Percentiles rank a stretch among this genome's conserved stretches.
Conservation (phyloP, 805 yeast genomes). For the Pichia gijzeniarum region DNA sequence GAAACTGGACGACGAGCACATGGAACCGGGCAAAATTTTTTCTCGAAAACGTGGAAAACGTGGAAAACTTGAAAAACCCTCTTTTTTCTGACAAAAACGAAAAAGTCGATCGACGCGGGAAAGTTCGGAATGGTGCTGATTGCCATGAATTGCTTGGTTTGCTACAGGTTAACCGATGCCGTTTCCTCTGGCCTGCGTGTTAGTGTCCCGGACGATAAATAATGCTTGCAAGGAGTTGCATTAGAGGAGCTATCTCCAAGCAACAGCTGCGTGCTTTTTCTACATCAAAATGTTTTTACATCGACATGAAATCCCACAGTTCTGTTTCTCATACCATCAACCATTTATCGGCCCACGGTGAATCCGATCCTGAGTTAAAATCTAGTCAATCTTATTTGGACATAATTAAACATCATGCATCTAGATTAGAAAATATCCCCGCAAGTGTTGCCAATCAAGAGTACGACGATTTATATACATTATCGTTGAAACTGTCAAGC, state of each 20-base stretch:
- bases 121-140: too few relatives aligned
- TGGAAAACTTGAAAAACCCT: neutral
- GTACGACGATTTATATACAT: slow-evolving; percentile 12
- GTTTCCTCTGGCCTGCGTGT: too few relatives aligned
- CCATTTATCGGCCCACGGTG: neutral
- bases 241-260: neutral
- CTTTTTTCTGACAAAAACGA: too few relatives aligned
- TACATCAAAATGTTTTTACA: neutral
- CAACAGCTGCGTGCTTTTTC: neutral
- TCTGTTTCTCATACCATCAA: slow-evolving; percentile 6
- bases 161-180: too few relatives aligned
- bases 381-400: slow-evolving; percentile 6
- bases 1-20: neutral
- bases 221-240: neutral
- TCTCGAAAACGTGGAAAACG: too few relatives aligned
- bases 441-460: slow-evolving; percentile 5
- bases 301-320: slow-evolving; percentile 4
- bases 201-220: neutral
- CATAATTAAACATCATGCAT: slow-evolving; percentile 13
- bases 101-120: neutral
- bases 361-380: slow-evolving; percentile 8
- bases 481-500: slow-evolving; percentile 10
- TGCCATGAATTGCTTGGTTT: too few relatives aligned
- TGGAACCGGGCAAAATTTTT: too few relatives aligned
- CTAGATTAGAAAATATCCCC: neutral